Evolutionary conservation across 2,329 filamentous ascomycete species (phyloP).

Genomic region (Hysterium pulicare): DNA sequence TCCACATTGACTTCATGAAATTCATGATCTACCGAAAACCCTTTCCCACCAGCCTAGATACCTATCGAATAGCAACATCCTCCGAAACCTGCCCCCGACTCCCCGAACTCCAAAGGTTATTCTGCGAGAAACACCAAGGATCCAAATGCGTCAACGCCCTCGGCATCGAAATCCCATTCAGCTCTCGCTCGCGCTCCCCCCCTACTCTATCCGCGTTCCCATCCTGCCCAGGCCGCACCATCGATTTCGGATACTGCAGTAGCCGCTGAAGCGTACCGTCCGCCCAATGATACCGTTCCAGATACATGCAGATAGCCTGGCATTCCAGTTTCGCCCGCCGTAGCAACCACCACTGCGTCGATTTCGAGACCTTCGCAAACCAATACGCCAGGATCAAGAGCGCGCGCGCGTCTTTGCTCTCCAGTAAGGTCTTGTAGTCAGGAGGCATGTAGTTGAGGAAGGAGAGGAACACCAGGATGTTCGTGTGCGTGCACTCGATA

Average conservation of each 20-base stretch:
- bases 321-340: constrained; percentile 23
- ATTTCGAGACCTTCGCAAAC: constrained; percentile 44
- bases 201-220: too few species aligned
- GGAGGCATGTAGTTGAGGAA: constrained; percentile 48
- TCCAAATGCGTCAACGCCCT: too few species aligned
- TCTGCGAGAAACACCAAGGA: too few species aligned
- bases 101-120: too few species aligned
- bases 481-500: constrained; percentile 37
- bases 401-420: constrained; percentile 51
- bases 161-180: too few species aligned
- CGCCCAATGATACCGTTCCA: constrained; percentile 11
- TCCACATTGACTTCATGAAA: too few species aligned
- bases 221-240: background rate
- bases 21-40: too few species aligned
- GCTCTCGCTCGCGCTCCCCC: too few species aligned
- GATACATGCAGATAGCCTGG: constrained; percentile 20
- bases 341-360: constrained; percentile 27
- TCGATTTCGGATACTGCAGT: background rate
- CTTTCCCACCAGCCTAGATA: too few species aligned
- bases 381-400: constrained; percentile 57
- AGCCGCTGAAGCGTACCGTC: background rate
- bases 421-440: constrained; percentile 46
- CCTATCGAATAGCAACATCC: too few species aligned
- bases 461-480: constrained; percentile 44
- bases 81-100: too few species aligned